These are phyloP conservation scores for Sclerotinia glacialis DNA, from an alignment of 2,329 filamentous ascomycete species.

Conservation along the genomic window DNA sequence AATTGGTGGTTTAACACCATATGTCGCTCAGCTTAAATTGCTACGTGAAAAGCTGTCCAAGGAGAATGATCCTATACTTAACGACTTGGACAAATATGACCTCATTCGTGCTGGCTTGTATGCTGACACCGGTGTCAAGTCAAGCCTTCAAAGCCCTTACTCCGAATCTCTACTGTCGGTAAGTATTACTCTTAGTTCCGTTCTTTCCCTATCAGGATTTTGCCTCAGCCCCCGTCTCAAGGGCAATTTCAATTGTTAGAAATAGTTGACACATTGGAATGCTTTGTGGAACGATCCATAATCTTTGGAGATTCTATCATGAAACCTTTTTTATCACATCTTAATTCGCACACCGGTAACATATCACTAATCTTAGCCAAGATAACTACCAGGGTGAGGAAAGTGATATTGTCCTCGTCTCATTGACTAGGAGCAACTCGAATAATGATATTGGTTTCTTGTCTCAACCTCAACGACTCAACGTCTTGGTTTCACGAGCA, in stretches of 20 bases:
- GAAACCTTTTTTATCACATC: too few species aligned
- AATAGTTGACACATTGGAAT: too few species aligned
- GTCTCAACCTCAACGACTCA: slow-evolving; percentile 61
- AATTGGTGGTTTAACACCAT: slow-evolving; percentile 71
- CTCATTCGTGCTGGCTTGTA: slow-evolving; percentile 59
- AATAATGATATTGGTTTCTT: slow-evolving; percentile 69
- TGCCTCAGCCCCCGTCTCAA: too few species aligned
- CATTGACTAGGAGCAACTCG: slow-evolving; percentile 64
- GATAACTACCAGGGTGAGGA: slow-evolving; percentile 82
- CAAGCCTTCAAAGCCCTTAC: slow-evolving; percentile 49
- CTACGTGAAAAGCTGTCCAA: slow-evolving; percentile 52
- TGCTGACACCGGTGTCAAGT: slow-evolving; percentile 51
- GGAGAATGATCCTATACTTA: slow-evolving; percentile 63
- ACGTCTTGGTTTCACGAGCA: slow-evolving; percentile 68
- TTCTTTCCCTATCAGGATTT: too few species aligned
- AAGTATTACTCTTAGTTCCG: slow-evolving; percentile 33
- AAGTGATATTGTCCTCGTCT: slow-evolving; percentile 67
- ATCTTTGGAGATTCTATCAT: too few species aligned
- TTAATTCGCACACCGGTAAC: too few species aligned
- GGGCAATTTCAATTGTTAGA: too few species aligned
- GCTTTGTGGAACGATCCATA: too few species aligned
- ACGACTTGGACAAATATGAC: slow-evolving; percentile 65
- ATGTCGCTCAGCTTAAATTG: slow-evolving; percentile 64
- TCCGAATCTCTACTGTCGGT: slow-evolving; percentile 70
- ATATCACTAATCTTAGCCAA: too few species aligned